Percentiles rank a stretch among this genome's conserved stretches.
phyloP scores from a whole-genome alignment of 129 eudicot genomes.

The Apium graveolens region DNA sequence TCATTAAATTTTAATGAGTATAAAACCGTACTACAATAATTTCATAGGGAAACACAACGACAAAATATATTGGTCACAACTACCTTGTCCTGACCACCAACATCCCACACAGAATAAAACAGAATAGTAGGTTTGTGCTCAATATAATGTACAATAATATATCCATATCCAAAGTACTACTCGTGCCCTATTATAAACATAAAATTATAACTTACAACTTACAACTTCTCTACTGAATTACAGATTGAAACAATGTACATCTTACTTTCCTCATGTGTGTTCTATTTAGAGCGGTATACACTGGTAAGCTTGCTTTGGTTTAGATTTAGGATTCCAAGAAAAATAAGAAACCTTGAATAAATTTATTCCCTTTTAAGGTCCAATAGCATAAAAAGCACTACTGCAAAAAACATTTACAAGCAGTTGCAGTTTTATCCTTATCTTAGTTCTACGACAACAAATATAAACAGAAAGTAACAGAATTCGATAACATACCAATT shows the following conservation, averaged over 20 bases:
- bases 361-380: neutral
- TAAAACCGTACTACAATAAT: neutral
- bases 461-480: neutral
- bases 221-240: too few species aligned
- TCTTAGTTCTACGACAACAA: neutral
- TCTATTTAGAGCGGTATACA: neutral
- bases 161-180: neutral
- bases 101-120: slow-evolving; percentile 36
- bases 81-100: slow-evolving; percentile 56
- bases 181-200: too few species aligned
- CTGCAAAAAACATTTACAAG: too few species aligned
- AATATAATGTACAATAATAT: neutral
- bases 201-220: too few species aligned
- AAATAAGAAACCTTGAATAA: neutral
- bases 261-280: neutral
- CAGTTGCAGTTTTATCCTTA: neutral
- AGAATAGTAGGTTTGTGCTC: neutral
- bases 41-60: neutral
- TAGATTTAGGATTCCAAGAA: neutral
- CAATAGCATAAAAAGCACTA: neutral
- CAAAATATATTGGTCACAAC: neutral
- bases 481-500: neutral
- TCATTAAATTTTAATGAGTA: neutral
- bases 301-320: neutral
- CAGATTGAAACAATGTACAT: too few species aligned